Evolutionary conservation across 495 filamentous ascomycete genomes (phyloP), one percentile per base, ranked within the genome.

Genomic region (Neurospora sp.): DNA sequence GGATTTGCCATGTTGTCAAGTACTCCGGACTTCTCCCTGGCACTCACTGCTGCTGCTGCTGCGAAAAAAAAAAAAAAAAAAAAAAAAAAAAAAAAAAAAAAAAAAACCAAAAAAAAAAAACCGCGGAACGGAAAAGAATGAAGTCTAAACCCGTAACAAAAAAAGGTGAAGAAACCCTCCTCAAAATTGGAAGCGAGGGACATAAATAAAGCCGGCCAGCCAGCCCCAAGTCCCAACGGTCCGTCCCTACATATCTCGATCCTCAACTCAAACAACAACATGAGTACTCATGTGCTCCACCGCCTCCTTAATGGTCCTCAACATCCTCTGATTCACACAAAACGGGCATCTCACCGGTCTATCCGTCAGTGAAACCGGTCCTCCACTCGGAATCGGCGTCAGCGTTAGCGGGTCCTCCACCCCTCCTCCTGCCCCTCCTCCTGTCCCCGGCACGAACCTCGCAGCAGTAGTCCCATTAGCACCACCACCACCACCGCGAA

Each of bases 221-320:
- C 40, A 42, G 14, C 5, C 40, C 35, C 5, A 37, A 42, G 40
- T 16, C 39, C 39, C 39, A 42, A 18, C 14, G 14, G 14, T 42
- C 31, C 31, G 31, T 16, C 14, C n/a, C 35, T 37, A 37, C 35
- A 37, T 5, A 22, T 53, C 48, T n/a, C 10, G 6, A 2, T 5
- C 5, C 20, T 22, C 20, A n/a, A 44, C 4, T 77, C 68, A 88
- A 53, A 88, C 85, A 69, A 87, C 81, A 16, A 88, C 86, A 71
- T 88, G 86, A 39, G 85, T 88, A 65, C 83, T 85, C 86, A 88
- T 84, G 73, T 88, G 86, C 78, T 88, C 86, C 3, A 88, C 86
- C 14, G 86, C 86, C 77, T 88, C 86, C 78, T 88, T 87, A 46
- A 88, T 85, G 16, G 79, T 86, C 42, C 85, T 81, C 73, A 88